Conservation (phyloP, 345 rosid genomes). For the Eucalyptus decipiens region DNA sequence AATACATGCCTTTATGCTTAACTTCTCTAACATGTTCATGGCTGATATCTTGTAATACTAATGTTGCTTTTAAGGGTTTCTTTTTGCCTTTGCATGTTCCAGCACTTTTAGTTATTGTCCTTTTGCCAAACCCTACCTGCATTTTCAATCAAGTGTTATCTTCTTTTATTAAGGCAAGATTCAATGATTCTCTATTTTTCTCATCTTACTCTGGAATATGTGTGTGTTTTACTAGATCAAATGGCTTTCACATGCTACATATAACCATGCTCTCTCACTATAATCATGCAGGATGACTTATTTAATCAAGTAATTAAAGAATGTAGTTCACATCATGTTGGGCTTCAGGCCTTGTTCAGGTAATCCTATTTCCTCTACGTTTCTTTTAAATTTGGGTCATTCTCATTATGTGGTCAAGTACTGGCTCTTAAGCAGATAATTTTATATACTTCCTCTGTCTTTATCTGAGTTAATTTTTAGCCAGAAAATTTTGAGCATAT, state of each 20-base stretch:
- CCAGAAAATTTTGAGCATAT: neutral
- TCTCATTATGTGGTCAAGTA: neutral
- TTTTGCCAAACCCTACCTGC: neutral
- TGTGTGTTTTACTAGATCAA: neutral
- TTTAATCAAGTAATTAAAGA: conserved; percentile 45
- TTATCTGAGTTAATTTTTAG: neutral
- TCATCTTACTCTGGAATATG: neutral
- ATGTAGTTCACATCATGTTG: conserved; percentile 42
- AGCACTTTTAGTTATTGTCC: neutral
- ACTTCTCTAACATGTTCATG: neutral
- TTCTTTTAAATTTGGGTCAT: neutral
- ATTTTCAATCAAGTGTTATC: neutral
- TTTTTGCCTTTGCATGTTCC: neutral
- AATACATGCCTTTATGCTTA: neutral
- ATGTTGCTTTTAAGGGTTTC: neutral
- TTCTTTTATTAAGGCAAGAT: neutral
- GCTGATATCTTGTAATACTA: neutral
- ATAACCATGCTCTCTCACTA: neutral
- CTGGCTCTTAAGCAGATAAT: neutral
- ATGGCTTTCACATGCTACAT: neutral
- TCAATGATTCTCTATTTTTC: neutral
- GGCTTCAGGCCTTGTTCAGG: conserved; percentile 55
- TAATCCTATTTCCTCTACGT: neutral
- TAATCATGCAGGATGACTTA: conserved; percentile 34
- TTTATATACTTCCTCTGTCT: neutral